phyloP scores from a whole-genome alignment of 2,329 filamentous ascomycete species.

The Cladophialophora chaetospira region DNA sequence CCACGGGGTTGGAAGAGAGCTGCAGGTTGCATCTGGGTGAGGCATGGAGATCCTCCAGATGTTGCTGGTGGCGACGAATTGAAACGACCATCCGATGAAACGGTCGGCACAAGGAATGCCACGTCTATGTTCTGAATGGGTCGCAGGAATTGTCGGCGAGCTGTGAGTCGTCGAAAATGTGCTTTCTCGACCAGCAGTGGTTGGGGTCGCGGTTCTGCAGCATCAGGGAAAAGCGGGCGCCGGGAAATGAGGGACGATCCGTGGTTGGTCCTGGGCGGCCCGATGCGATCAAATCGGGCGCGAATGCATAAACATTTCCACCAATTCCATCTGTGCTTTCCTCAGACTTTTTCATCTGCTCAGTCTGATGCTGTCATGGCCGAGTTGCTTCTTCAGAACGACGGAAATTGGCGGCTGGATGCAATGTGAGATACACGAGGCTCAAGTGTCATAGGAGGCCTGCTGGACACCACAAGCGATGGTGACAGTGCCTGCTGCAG shows the following conservation, averaged over 20 bases:
- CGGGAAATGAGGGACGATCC: background rate
- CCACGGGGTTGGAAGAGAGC: slow-evolving; percentile 6
- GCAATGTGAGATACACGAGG: background rate
- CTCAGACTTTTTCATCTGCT: too few relatives aligned
- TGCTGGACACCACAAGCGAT: background rate
- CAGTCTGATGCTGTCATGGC: background rate
- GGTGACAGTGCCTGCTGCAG: background rate
- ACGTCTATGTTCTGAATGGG: slow-evolving; percentile 18
- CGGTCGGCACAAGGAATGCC: slow-evolving; percentile 12
- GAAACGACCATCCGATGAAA: slow-evolving; percentile 4
- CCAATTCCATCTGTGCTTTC: too few relatives aligned
- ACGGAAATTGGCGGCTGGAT: background rate
- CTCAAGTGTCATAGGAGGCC: background rate
- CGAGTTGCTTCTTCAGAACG: background rate
- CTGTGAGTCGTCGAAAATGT: background rate
- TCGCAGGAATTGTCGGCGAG: slow-evolving; percentile 12
- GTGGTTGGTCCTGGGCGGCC: slow-evolving; percentile 8
- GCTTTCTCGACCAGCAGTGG: slow-evolving; percentile 1
- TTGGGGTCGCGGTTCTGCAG: slow-evolving; percentile 12
- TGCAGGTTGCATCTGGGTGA: slow-evolving; percentile 14
- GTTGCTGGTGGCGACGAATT: slow-evolving; percentile 22
- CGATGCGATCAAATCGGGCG: slow-evolving; percentile 22
- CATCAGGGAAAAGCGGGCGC: background rate
- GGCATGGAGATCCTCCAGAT: slow-evolving; percentile 25
- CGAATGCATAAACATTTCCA: slow-evolving; percentile 20